These are phyloP conservation scores for Plasmodium relictum DNA, from an alignment of 169 alveolate genomes.

Conservation along the genomic window DNA sequence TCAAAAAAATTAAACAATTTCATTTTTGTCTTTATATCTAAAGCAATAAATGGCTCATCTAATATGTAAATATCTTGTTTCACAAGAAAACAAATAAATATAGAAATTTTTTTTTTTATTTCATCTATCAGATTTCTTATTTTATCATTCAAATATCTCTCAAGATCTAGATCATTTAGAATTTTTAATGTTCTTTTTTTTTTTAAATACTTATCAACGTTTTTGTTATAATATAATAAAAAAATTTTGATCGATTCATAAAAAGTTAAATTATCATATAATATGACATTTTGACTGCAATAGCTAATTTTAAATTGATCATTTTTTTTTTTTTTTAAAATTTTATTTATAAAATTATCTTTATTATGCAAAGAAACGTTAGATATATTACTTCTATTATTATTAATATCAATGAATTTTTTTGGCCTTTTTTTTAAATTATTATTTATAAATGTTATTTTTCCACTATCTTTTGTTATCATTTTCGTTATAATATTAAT, in stretches of 20 bases:
- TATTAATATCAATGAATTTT: background rate
- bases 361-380: background rate
- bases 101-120: slow-evolving; percentile 68
- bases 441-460: slow-evolving; percentile 35
- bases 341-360: background rate
- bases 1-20: slow-evolving; percentile 61
- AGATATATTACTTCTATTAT: background rate
- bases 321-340: background rate
- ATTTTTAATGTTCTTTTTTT: slow-evolving; percentile 46
- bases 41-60: slow-evolving; percentile 70
- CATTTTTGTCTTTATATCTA: slow-evolving; percentile 64
- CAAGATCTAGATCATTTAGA: slow-evolving; percentile 46
- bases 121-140: slow-evolving; percentile 60
- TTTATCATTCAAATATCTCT: slow-evolving; percentile 27
- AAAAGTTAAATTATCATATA: slow-evolving; percentile 62
- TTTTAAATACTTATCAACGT: slow-evolving; percentile 44
- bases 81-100: slow-evolving; percentile 65
- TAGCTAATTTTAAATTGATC: slow-evolving; percentile 28
- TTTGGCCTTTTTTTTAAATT: background rate
- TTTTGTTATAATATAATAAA: slow-evolving; percentile 59
- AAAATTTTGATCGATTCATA: slow-evolving; percentile 53
- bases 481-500: slow-evolving; percentile 60
- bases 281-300: slow-evolving; percentile 70
- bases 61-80: slow-evolving; percentile 62
- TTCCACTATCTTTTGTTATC: slow-evolving; percentile 55